Conservation (phyloP, 306 rosid genomes). For the Calophaca sinica region DNA sequence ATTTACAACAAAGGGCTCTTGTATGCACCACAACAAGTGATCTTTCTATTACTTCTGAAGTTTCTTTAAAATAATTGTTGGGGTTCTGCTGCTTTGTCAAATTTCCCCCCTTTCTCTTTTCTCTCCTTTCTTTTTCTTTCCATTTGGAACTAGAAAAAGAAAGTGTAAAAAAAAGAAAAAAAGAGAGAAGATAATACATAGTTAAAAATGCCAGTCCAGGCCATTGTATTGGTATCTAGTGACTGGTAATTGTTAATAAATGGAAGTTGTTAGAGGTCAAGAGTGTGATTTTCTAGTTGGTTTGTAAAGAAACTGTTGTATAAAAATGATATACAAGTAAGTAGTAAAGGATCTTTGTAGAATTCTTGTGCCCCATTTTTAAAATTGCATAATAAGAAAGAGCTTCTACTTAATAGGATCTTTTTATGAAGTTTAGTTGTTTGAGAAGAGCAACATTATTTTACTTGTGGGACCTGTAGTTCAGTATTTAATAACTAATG, state of each 20-base stretch:
- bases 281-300: constrained; percentile 40
- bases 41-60: constrained; percentile 69
- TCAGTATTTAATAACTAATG: neutral
- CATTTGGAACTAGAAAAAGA: neutral
- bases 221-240: constrained; percentile 61
- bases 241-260: constrained; percentile 78
- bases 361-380: neutral
- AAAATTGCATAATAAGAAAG: neutral
- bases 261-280: constrained; percentile 41
- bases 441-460: neutral
- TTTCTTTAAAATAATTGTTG: constrained; percentile 64
- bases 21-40: constrained; percentile 81
- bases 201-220: constrained; percentile 79
- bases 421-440: neutral
- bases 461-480: neutral
- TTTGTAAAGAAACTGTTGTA: constrained; percentile 58
- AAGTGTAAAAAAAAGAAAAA: constrained; percentile 7
- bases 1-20: constrained; percentile 87
- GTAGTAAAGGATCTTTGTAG: constrained; percentile 31
- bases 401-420: neutral
- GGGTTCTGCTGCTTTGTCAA: constrained; percentile 6
- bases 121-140: neutral
- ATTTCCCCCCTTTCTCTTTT: neutral
- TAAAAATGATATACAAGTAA: constrained; percentile 25
- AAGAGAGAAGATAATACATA: constrained; percentile 22